Evolutionary conservation across 1,139 yeast species (phyloP), one percentile per base, ranked within the genome.

Genomic region (Hyphopichia pseudoburtonii): DNA sequence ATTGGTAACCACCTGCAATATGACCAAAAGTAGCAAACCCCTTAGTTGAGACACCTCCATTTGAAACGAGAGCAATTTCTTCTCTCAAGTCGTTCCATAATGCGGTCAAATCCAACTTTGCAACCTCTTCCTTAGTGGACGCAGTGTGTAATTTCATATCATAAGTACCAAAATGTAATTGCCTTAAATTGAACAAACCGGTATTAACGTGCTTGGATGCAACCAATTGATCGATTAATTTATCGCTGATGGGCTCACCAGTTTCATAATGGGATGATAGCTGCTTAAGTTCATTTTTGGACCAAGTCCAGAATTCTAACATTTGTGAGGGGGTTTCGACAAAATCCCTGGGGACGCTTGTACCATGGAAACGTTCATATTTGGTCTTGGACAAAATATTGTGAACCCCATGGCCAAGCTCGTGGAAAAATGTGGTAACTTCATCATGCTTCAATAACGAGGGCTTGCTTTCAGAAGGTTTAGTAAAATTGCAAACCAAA

Each of bases 251-350:
- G 17, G 75, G 69, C 51, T 76, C 78, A 19, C 80, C 78, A 3
- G 82, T 70, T 44, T 74, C 65, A 55, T 83, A 86, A 57, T 87
- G 95, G 17, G 76, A 69, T 0, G 92, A 82, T 35, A 87, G 63
- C 10, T 59, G 54, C 48, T 69, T 73, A 45, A 87, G 66, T 57
- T 81, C 82, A 30, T 72, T 62, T 41, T 71, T 73, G 38, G 82
- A 76, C 95, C 95, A 87, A 26, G 90, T 82, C 89, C 95, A 87
- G 62, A 80, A 85, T 59, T 87, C 96, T 48, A 87, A 70, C 84
- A 87, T 79, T 63, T 87, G 95, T 2, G 95, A 86, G 18, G 95
- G 95, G 30, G 92, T 87, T 60, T 87, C 95, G 34, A 86, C 95
- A 61, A 86, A 87, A 63, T 87, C 96, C 72, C 92, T 73, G 32